phyloP scores from a whole-genome alignment of 768 basidiomycete genomes.

The Tubosaeta brunneosetosa region DNA sequence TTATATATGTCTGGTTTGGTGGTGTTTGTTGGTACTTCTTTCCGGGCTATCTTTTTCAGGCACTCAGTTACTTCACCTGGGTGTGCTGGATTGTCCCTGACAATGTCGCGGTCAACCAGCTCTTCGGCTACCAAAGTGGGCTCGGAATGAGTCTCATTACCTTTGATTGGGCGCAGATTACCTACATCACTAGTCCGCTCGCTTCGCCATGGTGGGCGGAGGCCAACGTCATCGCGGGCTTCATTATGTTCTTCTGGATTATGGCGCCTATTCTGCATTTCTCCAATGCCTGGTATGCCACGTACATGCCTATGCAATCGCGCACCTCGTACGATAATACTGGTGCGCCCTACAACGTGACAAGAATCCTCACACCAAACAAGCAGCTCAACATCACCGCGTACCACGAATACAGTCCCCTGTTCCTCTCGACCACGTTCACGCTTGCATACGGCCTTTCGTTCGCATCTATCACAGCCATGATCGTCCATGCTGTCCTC shows the following conservation, averaged over 20 bases:
- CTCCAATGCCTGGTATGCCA: slow-evolving; percentile 36
- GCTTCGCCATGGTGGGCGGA: slow-evolving; percentile 36
- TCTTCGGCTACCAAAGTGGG: slow-evolving; percentile 59
- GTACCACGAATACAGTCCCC: slow-evolving; percentile 37
- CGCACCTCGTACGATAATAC: slow-evolving; percentile 42
- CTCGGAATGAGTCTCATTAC: slow-evolving; percentile 72
- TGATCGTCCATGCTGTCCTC: slow-evolving; percentile 40
- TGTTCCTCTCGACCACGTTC: slow-evolving; percentile 47
- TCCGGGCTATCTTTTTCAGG: slow-evolving; percentile 72
- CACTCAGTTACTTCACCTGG: slow-evolving; percentile 57
- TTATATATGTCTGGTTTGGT: slow-evolving; percentile 42
- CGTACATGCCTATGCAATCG: slow-evolving; percentile 38
- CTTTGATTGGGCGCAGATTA: slow-evolving; percentile 79
- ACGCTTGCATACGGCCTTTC: slow-evolving; percentile 47
- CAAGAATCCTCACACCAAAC: slow-evolving; percentile 32
- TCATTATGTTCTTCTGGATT: slow-evolving; percentile 34
- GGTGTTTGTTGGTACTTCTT: slow-evolving; percentile 49
- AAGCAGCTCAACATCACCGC: slow-evolving; percentile 30
- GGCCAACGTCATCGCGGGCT: slow-evolving; percentile 36
- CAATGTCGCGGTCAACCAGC: slow-evolving; percentile 65
- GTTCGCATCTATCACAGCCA: slow-evolving; percentile 41
- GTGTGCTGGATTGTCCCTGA: slow-evolving; percentile 67
- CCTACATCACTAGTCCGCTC: slow-evolving; percentile 45
- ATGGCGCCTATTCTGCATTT: slow-evolving; percentile 27
- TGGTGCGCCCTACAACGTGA: slow-evolving; percentile 39